Conservation (phyloP, 352 stramenopile genomes). For the Pythium phragmiticola region DNA sequence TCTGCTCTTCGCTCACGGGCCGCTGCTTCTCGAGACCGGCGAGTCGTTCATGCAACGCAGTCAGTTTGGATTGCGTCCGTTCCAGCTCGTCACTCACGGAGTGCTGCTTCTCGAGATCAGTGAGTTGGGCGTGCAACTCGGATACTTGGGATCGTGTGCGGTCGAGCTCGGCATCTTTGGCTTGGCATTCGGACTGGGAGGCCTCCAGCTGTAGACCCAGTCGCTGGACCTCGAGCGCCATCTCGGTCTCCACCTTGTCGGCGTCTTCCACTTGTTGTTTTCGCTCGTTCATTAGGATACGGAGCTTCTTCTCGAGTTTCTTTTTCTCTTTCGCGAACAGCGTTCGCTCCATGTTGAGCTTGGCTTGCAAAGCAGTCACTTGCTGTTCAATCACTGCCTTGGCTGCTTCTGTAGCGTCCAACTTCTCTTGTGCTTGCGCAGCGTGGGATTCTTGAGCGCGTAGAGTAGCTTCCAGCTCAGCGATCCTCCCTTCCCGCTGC, state of each 20-base stretch:
- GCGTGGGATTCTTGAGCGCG: neutral
- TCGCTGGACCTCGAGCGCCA: slow-evolving; percentile 23
- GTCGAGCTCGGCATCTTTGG: slow-evolving; percentile 4
- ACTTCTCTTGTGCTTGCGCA: neutral
- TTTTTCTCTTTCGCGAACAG: slow-evolving; percentile 39
- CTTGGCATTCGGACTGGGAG: neutral
- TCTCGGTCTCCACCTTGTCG: slow-evolving; percentile 12
- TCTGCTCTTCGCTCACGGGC: neutral
- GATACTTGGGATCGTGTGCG: neutral
- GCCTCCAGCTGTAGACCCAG: slow-evolving; percentile 8
- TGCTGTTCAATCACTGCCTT: neutral
- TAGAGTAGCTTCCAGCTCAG: neutral
- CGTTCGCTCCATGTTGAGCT: slow-evolving; percentile 1
- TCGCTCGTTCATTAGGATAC: slow-evolving; percentile 33
- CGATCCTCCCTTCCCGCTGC: neutral
- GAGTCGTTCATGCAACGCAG: no score
- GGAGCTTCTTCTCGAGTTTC: slow-evolving; percentile 57
- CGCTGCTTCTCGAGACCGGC: no score
- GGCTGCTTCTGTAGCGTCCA: neutral
- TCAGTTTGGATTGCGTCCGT: no score
- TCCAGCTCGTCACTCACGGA: slow-evolving; percentile 5
- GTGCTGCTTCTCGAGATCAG: neutral
- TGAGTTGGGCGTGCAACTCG: neutral
- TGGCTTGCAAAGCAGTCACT: neutral
- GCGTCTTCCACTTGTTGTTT: slow-evolving; percentile 26